A percentile compares a stretch with the other conserved stretches of the same genome.
These are phyloP conservation scores for Daldinia sp. DNA, from an alignment of 2,329 filamentous ascomycete genomes.

Conservation along the genomic window DNA sequence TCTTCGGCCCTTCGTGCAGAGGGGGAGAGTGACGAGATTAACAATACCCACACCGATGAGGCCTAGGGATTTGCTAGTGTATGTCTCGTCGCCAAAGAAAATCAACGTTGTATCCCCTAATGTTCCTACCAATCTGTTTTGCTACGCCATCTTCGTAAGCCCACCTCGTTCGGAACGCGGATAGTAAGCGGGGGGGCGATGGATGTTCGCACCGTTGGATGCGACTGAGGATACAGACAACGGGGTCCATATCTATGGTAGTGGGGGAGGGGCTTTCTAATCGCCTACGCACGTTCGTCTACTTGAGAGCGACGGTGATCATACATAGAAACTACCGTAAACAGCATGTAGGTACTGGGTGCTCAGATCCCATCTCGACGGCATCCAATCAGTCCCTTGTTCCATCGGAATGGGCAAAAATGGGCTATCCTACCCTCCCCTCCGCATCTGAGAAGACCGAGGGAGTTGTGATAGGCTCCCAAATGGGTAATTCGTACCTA, in stretches of 20 bases:
- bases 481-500: slow-evolving; percentile 24
- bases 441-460: slow-evolving; percentile 26
- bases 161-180: slow-evolving; percentile 26
- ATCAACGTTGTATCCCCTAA: slow-evolving; percentile 36
- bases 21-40: slow-evolving; percentile 10
- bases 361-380: slow-evolving; percentile 33
- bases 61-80: slow-evolving; percentile 27
- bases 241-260: slow-evolving; percentile 20
- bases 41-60: slow-evolving; percentile 27
- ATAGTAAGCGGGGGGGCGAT: slow-evolving; percentile 33
- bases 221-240: slow-evolving; percentile 19
- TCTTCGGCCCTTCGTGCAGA: slow-evolving; percentile 20
- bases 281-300: slow-evolving; percentile 24
- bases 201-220: slow-evolving; percentile 23
- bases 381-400: slow-evolving; percentile 37
- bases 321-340: slow-evolving; percentile 29
- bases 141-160: slow-evolving; percentile 30
- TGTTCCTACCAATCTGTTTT: slow-evolving; percentile 29
- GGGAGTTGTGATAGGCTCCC: slow-evolving; percentile 27
- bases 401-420: slow-evolving; percentile 18
- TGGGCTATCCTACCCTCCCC: slow-evolving; percentile 15
- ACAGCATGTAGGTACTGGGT: slow-evolving; percentile 28
- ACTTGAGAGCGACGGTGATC: slow-evolving; percentile 17
- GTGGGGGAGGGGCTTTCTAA: slow-evolving; percentile 22
- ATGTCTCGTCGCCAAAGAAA: slow-evolving; percentile 18